phyloP scores from a whole-genome alignment of 1,139 yeast species.

The Yamadazyma trypodendri region DNA sequence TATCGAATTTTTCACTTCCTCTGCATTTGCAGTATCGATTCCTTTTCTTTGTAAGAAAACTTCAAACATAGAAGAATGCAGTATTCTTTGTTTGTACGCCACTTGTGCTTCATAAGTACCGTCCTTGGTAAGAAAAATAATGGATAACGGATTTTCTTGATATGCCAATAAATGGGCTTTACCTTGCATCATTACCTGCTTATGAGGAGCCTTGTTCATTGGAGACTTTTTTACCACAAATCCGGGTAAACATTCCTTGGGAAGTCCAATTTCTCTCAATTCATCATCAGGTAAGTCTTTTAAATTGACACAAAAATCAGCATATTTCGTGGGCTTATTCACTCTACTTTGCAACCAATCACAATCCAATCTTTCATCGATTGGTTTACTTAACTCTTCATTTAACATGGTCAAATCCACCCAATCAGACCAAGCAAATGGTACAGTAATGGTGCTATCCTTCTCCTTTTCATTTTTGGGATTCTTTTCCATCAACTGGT shows the following conservation, averaged over 20 bases:
- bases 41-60: slow-evolving; percentile 22
- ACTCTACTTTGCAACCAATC: slow-evolving; percentile 19
- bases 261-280: slow-evolving; percentile 21
- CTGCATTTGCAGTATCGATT: slow-evolving; percentile 17
- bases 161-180: slow-evolving; percentile 43
- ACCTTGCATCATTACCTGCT: slow-evolving; percentile 31
- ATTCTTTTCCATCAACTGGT: slow-evolving; percentile 11
- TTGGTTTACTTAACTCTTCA: slow-evolving; percentile 20
- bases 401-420: slow-evolving; percentile 24
- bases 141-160: slow-evolving; percentile 43
- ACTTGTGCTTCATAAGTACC: slow-evolving; percentile 34
- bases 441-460: slow-evolving; percentile 20
- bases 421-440: slow-evolving; percentile 37
- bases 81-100: slow-evolving; percentile 20
- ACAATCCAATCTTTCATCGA: slow-evolving; percentile 23
- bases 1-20: slow-evolving; percentile 16
- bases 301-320: slow-evolving; percentile 24
- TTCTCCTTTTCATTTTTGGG: slow-evolving; percentile 13
- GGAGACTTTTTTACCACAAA: slow-evolving; percentile 27
- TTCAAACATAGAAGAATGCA: slow-evolving; percentile 26
- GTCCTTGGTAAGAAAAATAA: slow-evolving; percentile 39
- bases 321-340: slow-evolving; percentile 20
- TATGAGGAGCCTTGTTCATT: slow-evolving; percentile 29
- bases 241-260: slow-evolving; percentile 23
- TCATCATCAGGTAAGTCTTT: slow-evolving; percentile 21